phyloP scores from a whole-genome alignment of 2,329 filamentous ascomycete genomes.

The Diaporthe velutina region DNA sequence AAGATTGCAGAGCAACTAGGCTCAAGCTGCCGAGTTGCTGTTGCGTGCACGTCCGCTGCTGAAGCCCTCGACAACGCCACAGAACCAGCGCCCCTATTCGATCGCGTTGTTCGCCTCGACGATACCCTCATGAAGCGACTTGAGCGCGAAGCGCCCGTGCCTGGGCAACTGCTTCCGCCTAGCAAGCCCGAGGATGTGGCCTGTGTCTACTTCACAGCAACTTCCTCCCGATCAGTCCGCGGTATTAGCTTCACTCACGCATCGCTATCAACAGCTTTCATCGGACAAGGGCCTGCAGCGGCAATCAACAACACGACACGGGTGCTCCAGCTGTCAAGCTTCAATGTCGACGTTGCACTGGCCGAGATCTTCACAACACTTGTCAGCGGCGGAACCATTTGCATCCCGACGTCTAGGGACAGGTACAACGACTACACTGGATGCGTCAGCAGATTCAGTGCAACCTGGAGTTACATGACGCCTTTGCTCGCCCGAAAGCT shows the following conservation, averaged over 20 bases:
- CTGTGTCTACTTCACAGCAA: constrained; percentile 72
- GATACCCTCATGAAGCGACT: constrained; percentile 39
- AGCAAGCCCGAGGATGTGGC: constrained; percentile 62
- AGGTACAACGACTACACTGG: constrained; percentile 63
- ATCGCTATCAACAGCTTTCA: constrained; percentile 67
- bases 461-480: constrained; percentile 68
- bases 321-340: constrained; percentile 70
- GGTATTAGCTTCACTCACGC: constrained; percentile 74
- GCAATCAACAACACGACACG: constrained; percentile 64
- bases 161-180: constrained; percentile 42
- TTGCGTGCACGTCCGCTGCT: constrained; percentile 36
- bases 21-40: constrained; percentile 29
- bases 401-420: constrained; percentile 66
- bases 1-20: constrained; percentile 41
- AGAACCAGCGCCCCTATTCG: constrained; percentile 31
- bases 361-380: constrained; percentile 68
- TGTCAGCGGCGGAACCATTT: constrained; percentile 69
- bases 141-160: constrained; percentile 34
- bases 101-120: constrained; percentile 36
- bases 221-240: constrained; percentile 68
- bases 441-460: constrained; percentile 63
- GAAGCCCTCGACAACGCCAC: constrained; percentile 30
- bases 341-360: constrained; percentile 67
- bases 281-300: constrained; percentile 63
- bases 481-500: constrained; percentile 67